These are phyloP conservation scores for Cyanodermella asteris DNA, from an alignment of 2,329 filamentous ascomycete species.

Conservation along the genomic window DNA sequence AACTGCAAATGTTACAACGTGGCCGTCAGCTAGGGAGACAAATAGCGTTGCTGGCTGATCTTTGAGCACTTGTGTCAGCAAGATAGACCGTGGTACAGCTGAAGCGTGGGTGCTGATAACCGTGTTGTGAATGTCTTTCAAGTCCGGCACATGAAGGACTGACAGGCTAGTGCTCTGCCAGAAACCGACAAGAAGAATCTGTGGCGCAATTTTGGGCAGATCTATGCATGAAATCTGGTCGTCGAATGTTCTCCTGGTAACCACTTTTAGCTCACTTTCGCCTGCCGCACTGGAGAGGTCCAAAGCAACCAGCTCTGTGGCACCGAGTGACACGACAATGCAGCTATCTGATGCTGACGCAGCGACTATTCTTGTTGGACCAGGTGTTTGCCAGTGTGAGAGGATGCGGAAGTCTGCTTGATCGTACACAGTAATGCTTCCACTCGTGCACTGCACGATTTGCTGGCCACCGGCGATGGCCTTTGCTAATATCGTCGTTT, in stretches of 20 bases:
- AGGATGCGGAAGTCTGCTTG: constrained; percentile 22
- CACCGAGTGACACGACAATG: constrained; percentile 54
- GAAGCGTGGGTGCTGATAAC: constrained; percentile 41
- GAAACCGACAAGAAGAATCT: constrained; percentile 62
- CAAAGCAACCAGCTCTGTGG: constrained; percentile 49
- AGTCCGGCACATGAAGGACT: constrained; percentile 43
- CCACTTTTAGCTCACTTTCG: constrained; percentile 13
- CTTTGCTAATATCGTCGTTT: constrained; percentile 51
- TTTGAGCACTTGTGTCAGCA: constrained; percentile 52
- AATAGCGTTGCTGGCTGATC: constrained; percentile 55
- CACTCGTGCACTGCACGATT: constrained; percentile 56
- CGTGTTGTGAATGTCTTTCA: constrained; percentile 45
- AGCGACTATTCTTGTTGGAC: constrained; percentile 42
- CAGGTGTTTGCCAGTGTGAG: constrained; percentile 24
- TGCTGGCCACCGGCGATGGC: constrained; percentile 40
- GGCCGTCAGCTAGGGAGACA: constrained; percentile 78
- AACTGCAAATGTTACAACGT: constrained; percentile 64
- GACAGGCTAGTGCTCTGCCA: constrained; percentile 68
- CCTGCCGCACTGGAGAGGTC: no score
- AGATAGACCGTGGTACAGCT: constrained; percentile 64
- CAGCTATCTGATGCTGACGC: constrained; percentile 52
- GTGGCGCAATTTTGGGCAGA: constrained; percentile 39
- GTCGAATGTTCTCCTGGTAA: constrained; percentile 38
- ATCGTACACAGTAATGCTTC: constrained; percentile 36
- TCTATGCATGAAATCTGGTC: constrained; percentile 76